phyloP scores from a whole-genome alignment of 2,329 filamentous ascomycete genomes.

The Talaromyces sp. region DNA sequence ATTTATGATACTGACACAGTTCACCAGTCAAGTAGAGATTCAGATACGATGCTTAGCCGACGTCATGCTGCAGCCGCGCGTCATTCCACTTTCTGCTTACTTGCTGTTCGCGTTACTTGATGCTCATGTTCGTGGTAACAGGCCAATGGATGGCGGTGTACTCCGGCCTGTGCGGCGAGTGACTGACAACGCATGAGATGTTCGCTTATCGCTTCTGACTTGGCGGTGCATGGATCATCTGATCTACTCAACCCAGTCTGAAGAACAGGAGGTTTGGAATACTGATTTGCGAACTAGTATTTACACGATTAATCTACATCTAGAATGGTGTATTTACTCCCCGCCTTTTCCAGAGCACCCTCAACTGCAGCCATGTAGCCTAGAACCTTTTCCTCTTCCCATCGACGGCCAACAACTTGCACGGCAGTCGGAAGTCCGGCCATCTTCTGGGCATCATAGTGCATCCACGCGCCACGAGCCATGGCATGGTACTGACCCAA shows the following conservation, averaged over 20 bases:
- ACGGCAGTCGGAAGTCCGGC: constrained; percentile 82
- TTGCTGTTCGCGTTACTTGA: neutral
- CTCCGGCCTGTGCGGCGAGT: neutral
- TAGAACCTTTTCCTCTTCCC: constrained; percentile 86
- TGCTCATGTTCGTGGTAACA: neutral
- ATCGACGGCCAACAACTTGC: constrained; percentile 72
- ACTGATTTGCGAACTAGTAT: neutral
- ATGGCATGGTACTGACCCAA: constrained; percentile 66
- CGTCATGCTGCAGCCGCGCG: neutral
- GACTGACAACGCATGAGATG: neutral
- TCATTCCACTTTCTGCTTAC: neutral
- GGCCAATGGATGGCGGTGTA: constrained; percentile 1
- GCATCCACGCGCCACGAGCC: constrained; percentile 76
- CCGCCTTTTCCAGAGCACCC: constrained; percentile 59
- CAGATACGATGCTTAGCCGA: neutral
- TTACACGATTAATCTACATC: constrained; percentile 33
- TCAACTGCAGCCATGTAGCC: constrained; percentile 77
- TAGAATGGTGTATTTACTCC: constrained; percentile 35
- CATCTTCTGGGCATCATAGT: constrained; percentile 81
- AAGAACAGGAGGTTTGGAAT: neutral
- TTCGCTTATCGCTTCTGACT: neutral
- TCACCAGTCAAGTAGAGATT: neutral
- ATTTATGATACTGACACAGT: neutral
- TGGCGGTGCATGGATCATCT: neutral
- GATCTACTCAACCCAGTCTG: neutral